These are phyloP conservation scores for Chrysophaeum taylorii DNA, from an alignment of 352 stramenopile genomes.

Conservation along the genomic window DNA sequence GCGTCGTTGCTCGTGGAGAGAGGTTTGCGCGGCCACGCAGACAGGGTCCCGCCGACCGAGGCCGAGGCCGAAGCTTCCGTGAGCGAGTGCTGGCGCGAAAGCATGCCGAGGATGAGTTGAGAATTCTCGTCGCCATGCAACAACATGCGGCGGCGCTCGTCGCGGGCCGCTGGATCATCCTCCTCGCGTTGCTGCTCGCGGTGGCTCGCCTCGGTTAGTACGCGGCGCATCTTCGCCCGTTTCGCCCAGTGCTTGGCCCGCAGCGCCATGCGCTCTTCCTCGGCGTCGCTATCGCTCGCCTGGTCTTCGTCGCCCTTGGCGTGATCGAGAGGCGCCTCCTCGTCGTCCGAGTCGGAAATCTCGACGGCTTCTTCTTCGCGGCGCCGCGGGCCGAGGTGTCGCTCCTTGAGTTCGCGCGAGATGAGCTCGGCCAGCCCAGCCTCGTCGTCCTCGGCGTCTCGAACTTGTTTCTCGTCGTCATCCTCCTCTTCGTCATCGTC, in stretches of 20 bases:
- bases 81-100: background rate
- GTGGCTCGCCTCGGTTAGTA: background rate
- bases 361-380: background rate
- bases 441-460: background rate
- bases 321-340: background rate
- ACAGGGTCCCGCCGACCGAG: background rate
- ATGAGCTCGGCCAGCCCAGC: background rate
- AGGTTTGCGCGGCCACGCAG: background rate
- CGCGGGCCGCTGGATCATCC: background rate
- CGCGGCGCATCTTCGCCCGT: conserved; percentile 10
- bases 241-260: background rate
- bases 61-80: background rate
- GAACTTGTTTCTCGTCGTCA: background rate
- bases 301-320: too few species aligned
- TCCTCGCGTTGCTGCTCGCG: background rate
- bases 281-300: background rate
- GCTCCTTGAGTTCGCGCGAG: conserved; percentile 2
- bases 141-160: background rate
- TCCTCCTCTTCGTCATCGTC: conserved; percentile 1
- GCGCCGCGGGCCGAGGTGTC: background rate
- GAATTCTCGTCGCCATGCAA: conserved; percentile 1
- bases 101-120: background rate
- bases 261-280: background rate
- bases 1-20: background rate
- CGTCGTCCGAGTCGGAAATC: background rate